phyloP scores from a whole-genome alignment of 2,329 filamentous ascomycete species.

The Pestalotiopsis sp. region DNA sequence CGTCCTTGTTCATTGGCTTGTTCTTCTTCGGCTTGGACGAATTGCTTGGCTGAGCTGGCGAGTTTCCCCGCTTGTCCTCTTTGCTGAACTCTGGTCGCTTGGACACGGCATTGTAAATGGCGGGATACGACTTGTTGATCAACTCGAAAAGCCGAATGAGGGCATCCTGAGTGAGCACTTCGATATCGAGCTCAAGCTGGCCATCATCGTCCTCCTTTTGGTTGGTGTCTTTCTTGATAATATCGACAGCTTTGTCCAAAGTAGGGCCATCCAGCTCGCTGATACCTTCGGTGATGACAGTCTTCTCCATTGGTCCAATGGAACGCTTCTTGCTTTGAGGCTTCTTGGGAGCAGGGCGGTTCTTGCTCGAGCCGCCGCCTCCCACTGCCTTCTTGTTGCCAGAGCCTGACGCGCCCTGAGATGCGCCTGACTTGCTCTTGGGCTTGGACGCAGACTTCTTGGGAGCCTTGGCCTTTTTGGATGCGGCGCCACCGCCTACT shows the following conservation, averaged over 20 bases:
- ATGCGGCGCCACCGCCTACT: conserved; percentile 45
- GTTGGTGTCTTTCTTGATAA: conserved; percentile 86
- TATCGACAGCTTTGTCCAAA: conserved; percentile 79
- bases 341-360: conserved; percentile 41
- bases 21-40: conserved; percentile 68
- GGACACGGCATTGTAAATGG: conserved; percentile 35
- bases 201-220: conserved; percentile 63
- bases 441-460: conserved; percentile 70
- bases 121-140: conserved; percentile 40
- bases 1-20: conserved; percentile 75
- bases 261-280: conserved; percentile 78
- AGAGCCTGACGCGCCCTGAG: conserved; percentile 30
- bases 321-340: conserved; percentile 54
- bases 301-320: conserved; percentile 81
- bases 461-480: conserved; percentile 77
- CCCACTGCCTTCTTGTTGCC: conserved; percentile 44
- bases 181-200: conserved; percentile 63
- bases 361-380: conserved; percentile 35
- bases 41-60: conserved; percentile 30
- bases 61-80: conserved; percentile 23
- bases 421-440: conserved; percentile 52
- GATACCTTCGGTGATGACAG: conserved; percentile 85
- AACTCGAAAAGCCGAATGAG: conserved; percentile 52
- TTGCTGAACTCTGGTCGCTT: conserved; percentile 33
- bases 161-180: conserved; percentile 58